Evolutionary conservation across 2,329 filamentous ascomycete genomes (phyloP).

Genomic region (Penicillium sumatraense): DNA sequence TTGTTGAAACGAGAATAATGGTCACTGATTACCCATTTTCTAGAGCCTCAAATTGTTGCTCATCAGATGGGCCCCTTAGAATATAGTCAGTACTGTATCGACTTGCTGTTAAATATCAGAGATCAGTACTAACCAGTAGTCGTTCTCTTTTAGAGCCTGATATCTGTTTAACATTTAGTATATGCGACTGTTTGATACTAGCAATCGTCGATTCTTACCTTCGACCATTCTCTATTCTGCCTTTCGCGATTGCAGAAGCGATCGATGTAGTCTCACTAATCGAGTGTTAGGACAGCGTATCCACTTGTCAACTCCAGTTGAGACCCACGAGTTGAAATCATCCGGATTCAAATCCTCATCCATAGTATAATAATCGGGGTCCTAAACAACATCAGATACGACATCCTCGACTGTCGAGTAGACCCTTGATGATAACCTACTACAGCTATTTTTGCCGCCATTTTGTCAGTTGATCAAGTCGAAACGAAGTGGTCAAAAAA

Average conservation of each 20-base stretch:
- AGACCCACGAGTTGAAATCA: slow-evolving; percentile 15
- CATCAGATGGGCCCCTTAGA: slow-evolving; percentile 18
- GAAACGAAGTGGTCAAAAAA: neutral
- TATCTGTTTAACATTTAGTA: slow-evolving; percentile 10
- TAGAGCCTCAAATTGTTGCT: slow-evolving; percentile 20
- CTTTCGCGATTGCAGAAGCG: slow-evolving; percentile 12
- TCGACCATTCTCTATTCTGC: slow-evolving; percentile 16
- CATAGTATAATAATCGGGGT: slow-evolving; percentile 11
- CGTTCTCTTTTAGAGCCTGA: slow-evolving; percentile 17
- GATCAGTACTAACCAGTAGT: slow-evolving; percentile 13
- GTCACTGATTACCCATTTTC: slow-evolving; percentile 12
- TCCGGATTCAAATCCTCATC: neutral
- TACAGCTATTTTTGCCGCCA: neutral
- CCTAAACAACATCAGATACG: neutral
- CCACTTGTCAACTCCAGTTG: neutral
- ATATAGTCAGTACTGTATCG: neutral
- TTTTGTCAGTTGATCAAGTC: neutral
- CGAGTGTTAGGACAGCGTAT: neutral
- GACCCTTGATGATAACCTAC: neutral
- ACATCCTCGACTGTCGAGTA: neutral
- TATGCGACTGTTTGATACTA: too few species aligned
- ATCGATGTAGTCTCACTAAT: slow-evolving; percentile 19
- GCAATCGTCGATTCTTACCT: slow-evolving; percentile 1
- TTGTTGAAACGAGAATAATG: neutral
- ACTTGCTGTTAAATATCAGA: too few species aligned